Percentiles rank a stretch among this genome's conserved stretches.
phyloP scores from a whole-genome alignment of 257 asterid genomes.

The Solanum piurae region DNA sequence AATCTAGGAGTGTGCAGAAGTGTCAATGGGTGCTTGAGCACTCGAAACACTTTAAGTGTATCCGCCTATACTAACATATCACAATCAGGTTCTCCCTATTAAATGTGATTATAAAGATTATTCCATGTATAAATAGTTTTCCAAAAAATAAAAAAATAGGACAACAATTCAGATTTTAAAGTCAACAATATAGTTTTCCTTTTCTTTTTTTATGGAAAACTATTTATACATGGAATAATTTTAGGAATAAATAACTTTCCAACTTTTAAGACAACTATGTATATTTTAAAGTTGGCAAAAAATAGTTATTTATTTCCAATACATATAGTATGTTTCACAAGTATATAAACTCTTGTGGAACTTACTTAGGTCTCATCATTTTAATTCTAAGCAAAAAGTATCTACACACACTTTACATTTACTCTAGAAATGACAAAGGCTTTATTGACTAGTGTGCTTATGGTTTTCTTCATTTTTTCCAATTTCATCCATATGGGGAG shows the following conservation, averaged over 20 bases:
- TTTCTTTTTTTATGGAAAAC: too few relatives aligned
- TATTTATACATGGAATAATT: too few relatives aligned
- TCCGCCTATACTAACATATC: not conserved
- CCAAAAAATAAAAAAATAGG: too few relatives aligned
- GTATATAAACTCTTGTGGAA: not conserved
- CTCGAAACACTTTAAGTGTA: too few relatives aligned
- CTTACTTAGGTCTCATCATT: not conserved
- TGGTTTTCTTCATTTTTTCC: not conserved
- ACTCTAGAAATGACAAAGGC: not conserved
- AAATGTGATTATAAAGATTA: too few relatives aligned
- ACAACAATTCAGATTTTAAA: too few relatives aligned
- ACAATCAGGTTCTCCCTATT: not conserved
- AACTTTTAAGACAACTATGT: not conserved
- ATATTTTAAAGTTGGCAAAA: not conserved
- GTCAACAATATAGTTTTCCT: too few relatives aligned
- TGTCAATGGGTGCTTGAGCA: not conserved
- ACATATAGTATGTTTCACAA: not conserved
- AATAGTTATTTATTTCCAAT: not conserved
- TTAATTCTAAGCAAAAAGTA: not conserved
- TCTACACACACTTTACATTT: not conserved
- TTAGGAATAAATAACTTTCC: not conserved
- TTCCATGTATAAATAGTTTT: too few relatives aligned
- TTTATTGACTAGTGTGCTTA: not conserved
- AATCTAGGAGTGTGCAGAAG: too few relatives aligned
- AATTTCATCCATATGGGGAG: not conserved